phyloP scores from a whole-genome alignment of 352 stramenopile genomes.

The Aphanomyces euteiches region DNA sequence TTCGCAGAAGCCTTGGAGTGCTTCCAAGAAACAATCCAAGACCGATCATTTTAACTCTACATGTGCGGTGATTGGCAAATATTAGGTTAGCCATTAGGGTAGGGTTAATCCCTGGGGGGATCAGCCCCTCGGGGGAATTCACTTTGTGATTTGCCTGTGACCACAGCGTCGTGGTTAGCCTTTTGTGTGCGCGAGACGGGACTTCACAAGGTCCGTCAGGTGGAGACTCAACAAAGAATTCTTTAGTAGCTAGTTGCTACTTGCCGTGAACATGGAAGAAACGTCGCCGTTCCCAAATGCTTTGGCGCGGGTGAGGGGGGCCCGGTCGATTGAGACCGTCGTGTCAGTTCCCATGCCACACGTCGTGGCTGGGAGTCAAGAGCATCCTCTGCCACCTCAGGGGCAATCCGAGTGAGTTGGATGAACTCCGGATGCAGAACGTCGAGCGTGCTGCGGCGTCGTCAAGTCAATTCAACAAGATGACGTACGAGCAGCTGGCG shows the following conservation, averaged over 20 bases:
- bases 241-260: not conserved
- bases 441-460: no score
- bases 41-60: no score
- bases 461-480: no score
- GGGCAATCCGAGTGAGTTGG: not conserved
- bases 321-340: constrained; percentile 7
- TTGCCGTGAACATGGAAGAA: constrained; percentile 6
- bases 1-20: constrained; percentile 7
- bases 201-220: no score
- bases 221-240: not conserved
- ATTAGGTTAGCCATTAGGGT: not conserved
- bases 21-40: not conserved
- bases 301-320: not conserved
- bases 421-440: no score
- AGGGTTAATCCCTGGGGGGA: not conserved
- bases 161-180: constrained; percentile 4
- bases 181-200: constrained; percentile 1
- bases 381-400: not conserved
- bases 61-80: no score
- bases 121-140: constrained; percentile 1
- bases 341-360: not conserved
- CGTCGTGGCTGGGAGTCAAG: not conserved
- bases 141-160: constrained; percentile 9
- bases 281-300: not conserved
- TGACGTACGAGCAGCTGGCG: no score